Conservation (phyloP, 2,329 filamentous ascomycete genomes). For the Pseudocercospora musae region DNA sequence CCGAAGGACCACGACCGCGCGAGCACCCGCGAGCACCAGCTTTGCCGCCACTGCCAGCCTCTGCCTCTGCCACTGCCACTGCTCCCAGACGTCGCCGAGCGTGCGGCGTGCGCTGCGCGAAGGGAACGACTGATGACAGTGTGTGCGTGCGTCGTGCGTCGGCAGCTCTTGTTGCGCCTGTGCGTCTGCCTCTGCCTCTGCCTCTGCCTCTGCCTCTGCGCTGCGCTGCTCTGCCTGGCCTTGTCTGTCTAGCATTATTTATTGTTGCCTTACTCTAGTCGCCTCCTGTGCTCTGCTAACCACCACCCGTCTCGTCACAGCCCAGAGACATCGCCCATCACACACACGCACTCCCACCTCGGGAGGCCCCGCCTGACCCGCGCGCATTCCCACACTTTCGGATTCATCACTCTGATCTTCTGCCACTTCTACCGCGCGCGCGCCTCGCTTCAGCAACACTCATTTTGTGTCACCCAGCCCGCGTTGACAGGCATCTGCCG, state of each 20-base stretch:
- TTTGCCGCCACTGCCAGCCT: too few species aligned
- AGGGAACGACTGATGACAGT: not conserved
- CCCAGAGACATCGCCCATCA: not conserved
- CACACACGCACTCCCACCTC: not conserved
- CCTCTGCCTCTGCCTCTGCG: too few species aligned
- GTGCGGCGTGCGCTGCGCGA: not conserved
- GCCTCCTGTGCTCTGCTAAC: constrained; percentile 1
- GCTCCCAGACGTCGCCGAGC: not conserved
- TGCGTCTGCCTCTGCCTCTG: too few species aligned
- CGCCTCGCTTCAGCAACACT: constrained; percentile 3
- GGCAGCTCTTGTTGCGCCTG: not conserved
- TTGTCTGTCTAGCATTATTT: too few species aligned
- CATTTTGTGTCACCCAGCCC: constrained; percentile 3
- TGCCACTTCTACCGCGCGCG: constrained; percentile 7
- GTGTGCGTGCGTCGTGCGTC: too few species aligned
- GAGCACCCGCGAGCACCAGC: not conserved
- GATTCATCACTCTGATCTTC: constrained; percentile 5
- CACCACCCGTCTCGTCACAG: constrained; percentile 3
- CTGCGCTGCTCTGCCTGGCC: not conserved
- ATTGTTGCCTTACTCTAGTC: too few species aligned
- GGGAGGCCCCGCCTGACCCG: constrained; percentile 2
- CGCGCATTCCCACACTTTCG: constrained; percentile 5
- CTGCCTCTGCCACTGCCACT: too few species aligned
- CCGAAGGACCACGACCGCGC: constrained; percentile 2
- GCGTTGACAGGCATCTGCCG: constrained; percentile 5